Base-by-base conservation (phyloP, 306 rosid species). In the Benincasa hispida region DNA sequence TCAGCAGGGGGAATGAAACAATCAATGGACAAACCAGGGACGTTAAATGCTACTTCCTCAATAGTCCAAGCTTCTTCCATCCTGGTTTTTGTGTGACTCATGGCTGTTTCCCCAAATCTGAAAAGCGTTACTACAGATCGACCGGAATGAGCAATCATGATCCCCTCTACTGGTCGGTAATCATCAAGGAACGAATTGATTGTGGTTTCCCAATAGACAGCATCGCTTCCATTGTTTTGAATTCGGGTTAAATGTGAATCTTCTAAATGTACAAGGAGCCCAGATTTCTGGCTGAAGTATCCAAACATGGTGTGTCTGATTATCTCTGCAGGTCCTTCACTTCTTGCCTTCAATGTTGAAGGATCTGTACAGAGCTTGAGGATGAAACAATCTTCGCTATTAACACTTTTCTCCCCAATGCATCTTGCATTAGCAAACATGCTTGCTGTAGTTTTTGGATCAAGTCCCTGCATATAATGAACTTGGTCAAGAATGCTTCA, bases 1-100 rank as follows among this genome's bases (percentile, higher is more conserved):
- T 95, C 98, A 0, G 98, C 96, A 3, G 99, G 99, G 74, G 99
- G 99, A 75, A 95, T 95, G 86, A 95, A 95, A 80, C 99, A 95
- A 83, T 95, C 99, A 55, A 89, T 12, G 6, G 99, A 92, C 76
- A 95, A 90, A 56, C 99, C 99, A 0, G 98, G 99, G 54, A 95
- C 99, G 39, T 90, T 92, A 84, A 95, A 95, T 0, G 98, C 99
- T 61, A 92, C 97, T 84, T 95, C 99, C 87, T 95, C 99, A 37
- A 95, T 90, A 1, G 99, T 89, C 99, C 99, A 95, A 58, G 98
- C 96, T 84, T 95, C 99, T 84, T 95, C 99, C 99, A 95, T 95
- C 85, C 92, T 84, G 17, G 99, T 92, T 78, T 95, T 95, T 2
- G 99, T 90, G 88, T 95, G 99, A 80, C 97, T 92, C 99, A 95